Evolutionary conservation across 352 stramenopile species (phyloP), one percentile per base, ranked within the genome.

Genomic region (Peronospora tabacina): DNA sequence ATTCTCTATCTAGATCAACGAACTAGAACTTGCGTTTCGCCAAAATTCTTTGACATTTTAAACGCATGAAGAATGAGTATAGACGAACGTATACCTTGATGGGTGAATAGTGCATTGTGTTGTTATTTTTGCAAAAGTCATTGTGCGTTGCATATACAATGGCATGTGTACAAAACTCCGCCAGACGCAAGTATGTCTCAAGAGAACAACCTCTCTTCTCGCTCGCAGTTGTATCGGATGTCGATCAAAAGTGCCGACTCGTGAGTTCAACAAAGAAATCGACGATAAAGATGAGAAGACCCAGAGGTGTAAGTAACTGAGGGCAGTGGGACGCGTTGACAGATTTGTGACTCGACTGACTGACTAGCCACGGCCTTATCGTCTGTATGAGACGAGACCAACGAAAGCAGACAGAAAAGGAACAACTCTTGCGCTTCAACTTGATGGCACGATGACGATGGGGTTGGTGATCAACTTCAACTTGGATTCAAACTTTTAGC

Each of bases 201-300:
- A n/a, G n/a, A n/a, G 19, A 22, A 22, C 19, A 22, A 22, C 3
- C 3, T 3, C 19, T 22, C 19, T 13, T 68, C 54, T 33, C 19
- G 13, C 11, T 7, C 54, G 16, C 44, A 19, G 1, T 2, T 56
- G 5, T 51, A 42, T 41, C 41, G 46, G 28, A 9, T 29, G n/a
- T 24, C 42, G 34, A 5, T 16, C 16, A 34, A 26, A 35, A 29
- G 29, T 7, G 36, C 26, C 1, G 44, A 15, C 7, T 7, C 30
- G 29, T n/a, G 20, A 15, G 26, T 26, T 7, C 17, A 50, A 44
- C 33, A 59, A 29, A 52, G 37, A 54, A 30, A 53, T 19, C 33
- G 43, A 38, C 26, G 60, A 70, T 13, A 47, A 19, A 33, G 43
- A 38, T 28, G 56, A 72, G 15, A 56, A 62, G 49, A 55, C 49